Evolutionary conservation across 352 stramenopile species (phyloP).

Genomic region (Globisporangium lucens): DNA sequence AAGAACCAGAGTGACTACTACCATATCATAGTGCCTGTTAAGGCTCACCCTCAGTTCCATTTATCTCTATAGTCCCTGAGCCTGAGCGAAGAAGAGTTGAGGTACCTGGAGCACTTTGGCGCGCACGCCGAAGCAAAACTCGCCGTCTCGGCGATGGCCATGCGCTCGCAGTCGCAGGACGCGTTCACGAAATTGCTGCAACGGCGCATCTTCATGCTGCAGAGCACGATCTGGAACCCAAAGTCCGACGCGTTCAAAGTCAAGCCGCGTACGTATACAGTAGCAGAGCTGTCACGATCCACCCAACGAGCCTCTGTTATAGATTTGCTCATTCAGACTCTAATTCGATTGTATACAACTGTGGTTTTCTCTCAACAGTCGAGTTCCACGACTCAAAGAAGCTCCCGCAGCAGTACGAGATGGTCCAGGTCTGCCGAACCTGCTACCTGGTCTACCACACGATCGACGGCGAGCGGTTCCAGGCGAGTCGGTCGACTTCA

Average conservation of each 20-base stretch:
- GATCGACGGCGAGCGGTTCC: constrained; percentile 43
- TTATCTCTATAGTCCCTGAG: constrained; percentile 38
- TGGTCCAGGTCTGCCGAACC: constrained; percentile 38
- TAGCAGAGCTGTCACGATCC: neutral
- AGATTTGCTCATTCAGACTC: neutral
- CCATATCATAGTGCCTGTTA: neutral
- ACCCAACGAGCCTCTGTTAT: neutral
- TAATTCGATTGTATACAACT: neutral
- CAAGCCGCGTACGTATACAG: constrained; percentile 34
- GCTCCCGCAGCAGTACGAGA: constrained; percentile 47
- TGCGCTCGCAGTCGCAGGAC: constrained; percentile 14
- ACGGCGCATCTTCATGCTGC: constrained; percentile 64
- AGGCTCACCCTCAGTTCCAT: neutral
- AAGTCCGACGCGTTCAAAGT: constrained; percentile 55
- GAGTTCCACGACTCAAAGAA: constrained; percentile 43
- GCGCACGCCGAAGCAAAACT: constrained; percentile 47
- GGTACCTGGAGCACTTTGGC: constrained; percentile 53
- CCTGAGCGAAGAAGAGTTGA: constrained; percentile 53
- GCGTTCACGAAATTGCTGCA: constrained; percentile 49
- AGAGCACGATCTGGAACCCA: constrained; percentile 68
- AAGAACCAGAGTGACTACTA: no score
- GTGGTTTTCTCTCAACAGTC: constrained; percentile 25
- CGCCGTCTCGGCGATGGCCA: constrained; percentile 3
- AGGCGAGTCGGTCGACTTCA: constrained; percentile 34
- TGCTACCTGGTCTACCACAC: constrained; percentile 55